Conservation (phyloP, 73 alveolate species). For the Breviolum minutum region DNA sequence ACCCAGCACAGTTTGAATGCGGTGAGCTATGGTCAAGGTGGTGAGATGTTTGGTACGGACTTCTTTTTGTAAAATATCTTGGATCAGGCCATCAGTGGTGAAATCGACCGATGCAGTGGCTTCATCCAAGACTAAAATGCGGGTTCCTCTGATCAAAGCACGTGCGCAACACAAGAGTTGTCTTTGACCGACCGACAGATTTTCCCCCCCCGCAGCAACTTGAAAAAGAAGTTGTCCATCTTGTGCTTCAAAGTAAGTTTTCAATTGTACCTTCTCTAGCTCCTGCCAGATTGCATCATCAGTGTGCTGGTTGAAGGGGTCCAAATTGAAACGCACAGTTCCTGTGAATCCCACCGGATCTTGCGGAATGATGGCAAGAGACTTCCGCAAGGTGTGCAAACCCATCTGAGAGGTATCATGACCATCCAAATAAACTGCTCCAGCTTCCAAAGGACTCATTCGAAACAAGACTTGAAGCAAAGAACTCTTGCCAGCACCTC, state of each 20-base stretch:
- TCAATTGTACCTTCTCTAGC: conserved; percentile 95
- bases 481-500: conserved; percentile 93
- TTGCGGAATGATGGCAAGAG: conserved; percentile 97
- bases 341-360: conserved; percentile 97
- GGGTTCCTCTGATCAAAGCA: conserved; percentile 68
- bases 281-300: conserved; percentile 95
- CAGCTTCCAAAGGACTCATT: conserved; percentile 70
- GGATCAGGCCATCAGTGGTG: conserved; percentile 57
- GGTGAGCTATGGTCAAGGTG: conserved; percentile 96
- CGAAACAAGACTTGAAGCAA: conserved; percentile 95
- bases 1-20: conserved; percentile 94
- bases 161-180: conserved; percentile 91
- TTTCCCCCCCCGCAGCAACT: conserved; percentile 73
- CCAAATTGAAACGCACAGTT: conserved; percentile 96
- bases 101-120: conserved; percentile 80
- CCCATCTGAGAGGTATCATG: conserved; percentile 75
- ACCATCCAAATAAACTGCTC: conserved; percentile 95
- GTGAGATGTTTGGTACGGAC: conserved; percentile 66
- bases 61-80: conserved; percentile 17
- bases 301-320: conserved; percentile 96
- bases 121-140: conserved; percentile 76
- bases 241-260: conserved; percentile 4
- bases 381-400: conserved; percentile 96
- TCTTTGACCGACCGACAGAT: conserved; percentile 79
- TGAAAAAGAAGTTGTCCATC: conserved; percentile 17